Conservation (phyloP, 257 asterid species). For the Gentiana dahurica region DNA sequence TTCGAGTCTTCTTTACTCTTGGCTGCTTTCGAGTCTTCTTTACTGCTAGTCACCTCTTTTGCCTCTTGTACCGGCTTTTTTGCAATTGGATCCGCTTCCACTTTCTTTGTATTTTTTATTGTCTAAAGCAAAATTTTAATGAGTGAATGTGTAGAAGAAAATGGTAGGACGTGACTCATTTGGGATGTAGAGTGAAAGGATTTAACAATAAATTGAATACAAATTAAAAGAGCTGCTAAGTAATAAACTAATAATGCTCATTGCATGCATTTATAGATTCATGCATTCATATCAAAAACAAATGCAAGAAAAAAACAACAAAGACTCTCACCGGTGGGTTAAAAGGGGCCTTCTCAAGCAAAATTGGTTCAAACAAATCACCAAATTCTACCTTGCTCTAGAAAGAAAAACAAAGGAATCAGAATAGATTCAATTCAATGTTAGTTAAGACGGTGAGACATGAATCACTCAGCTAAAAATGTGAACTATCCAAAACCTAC, state of each 20-base stretch:
- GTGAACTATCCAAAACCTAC: neutral
- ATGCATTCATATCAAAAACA: neutral
- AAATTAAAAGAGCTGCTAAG: neutral
- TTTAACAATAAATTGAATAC: neutral
- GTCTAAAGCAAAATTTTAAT: constrained; percentile 21
- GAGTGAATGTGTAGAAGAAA: constrained; percentile 3
- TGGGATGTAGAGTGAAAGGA: neutral
- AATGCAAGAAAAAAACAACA: constrained; percentile 2
- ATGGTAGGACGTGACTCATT: neutral
- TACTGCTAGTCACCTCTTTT: constrained; percentile 30
- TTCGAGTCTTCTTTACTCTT: too few relatives aligned
- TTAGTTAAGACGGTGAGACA: too few relatives aligned
- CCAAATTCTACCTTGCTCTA: constrained; percentile 54
- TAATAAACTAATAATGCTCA: neutral
- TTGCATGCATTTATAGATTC: neutral
- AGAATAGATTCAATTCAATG: constrained; percentile 1
- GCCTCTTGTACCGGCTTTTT: constrained; percentile 43
- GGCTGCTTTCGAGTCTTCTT: constrained; percentile 25
- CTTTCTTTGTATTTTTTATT: constrained; percentile 36
- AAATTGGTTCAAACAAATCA: constrained; percentile 25
- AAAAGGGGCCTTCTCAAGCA: constrained; percentile 38
- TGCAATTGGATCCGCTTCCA: constrained; percentile 34
- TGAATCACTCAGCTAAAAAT: too few relatives aligned
- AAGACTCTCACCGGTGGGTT: constrained; percentile 44
- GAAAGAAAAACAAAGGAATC: constrained; percentile 9